Evolutionary conservation across 2,329 filamentous ascomycete genomes (phyloP).

Genomic region (Trichoderma polysporum): DNA sequence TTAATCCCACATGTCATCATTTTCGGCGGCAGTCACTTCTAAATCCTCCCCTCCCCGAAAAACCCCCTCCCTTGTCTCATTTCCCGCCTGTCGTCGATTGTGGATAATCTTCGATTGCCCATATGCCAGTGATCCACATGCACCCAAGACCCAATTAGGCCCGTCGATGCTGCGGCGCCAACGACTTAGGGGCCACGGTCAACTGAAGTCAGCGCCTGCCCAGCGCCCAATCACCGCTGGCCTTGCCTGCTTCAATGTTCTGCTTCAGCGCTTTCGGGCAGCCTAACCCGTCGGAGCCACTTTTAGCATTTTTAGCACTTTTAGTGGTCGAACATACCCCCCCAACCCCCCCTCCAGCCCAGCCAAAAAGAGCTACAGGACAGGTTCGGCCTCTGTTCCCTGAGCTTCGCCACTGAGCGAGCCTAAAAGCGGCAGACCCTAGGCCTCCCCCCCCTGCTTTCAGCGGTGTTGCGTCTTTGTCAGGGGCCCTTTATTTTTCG

Average conservation of each 20-base stretch:
- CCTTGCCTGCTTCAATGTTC: constrained; percentile 4
- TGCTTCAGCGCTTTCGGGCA: constrained; percentile 5
- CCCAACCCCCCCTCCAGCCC: neutral
- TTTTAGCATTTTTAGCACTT: neutral
- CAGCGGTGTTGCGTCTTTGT: neutral
- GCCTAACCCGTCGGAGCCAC: neutral
- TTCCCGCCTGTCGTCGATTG: constrained; percentile 18
- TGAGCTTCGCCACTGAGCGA: constrained; percentile 13
- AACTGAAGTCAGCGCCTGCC: constrained; percentile 17
- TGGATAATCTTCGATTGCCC: constrained; percentile 16
- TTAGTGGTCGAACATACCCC: neutral
- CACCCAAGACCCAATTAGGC: constrained; percentile 16
- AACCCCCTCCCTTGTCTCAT: constrained; percentile 15
- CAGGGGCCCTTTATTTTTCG: constrained; percentile 6
- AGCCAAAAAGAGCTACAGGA: neutral
- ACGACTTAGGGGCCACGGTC: constrained; percentile 9
- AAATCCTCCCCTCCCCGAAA: neutral
- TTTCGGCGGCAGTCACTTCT: neutral
- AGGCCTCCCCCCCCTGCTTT: neutral
- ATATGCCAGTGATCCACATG: constrained; percentile 14
- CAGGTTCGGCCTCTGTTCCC: neutral
- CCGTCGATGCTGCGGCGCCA: constrained; percentile 7
- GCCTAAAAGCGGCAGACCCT: constrained; percentile 9
- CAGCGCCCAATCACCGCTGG: constrained; percentile 15
- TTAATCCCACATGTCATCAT: neutral